These are phyloP conservation scores for Aspergillus versicolor DNA, from an alignment of 2,329 filamentous ascomycete genomes.

Conservation along the genomic window DNA sequence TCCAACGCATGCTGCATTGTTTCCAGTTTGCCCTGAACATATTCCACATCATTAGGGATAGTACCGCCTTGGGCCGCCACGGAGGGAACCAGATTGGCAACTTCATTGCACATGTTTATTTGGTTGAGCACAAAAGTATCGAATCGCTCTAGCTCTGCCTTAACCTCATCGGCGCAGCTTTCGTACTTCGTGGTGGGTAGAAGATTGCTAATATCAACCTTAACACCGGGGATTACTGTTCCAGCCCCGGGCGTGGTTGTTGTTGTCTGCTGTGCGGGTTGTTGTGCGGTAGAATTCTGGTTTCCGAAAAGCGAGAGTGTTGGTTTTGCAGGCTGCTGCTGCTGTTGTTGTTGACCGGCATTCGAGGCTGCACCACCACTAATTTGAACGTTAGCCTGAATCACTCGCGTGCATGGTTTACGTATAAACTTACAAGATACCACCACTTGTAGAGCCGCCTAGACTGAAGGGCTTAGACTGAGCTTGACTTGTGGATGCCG, in stretches of 20 bases:
- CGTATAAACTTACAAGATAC: slow-evolving; percentile 30
- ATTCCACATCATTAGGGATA: slow-evolving; percentile 65
- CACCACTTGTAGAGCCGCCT: slow-evolving; percentile 28
- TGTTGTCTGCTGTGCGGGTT: slow-evolving; percentile 34
- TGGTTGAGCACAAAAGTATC: slow-evolving; percentile 79
- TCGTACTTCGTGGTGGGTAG: slow-evolving; percentile 88
- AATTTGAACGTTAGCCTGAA: not conserved
- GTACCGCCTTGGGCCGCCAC: slow-evolving; percentile 64
- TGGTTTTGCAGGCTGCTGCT: slow-evolving; percentile 51
- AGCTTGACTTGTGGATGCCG: slow-evolving; percentile 29
- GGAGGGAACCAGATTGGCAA: slow-evolving; percentile 67
- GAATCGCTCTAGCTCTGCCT: slow-evolving; percentile 72
- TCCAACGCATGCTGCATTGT: slow-evolving; percentile 63
- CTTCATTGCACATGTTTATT: slow-evolving; percentile 69
- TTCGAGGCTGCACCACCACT: slow-evolving; percentile 26
- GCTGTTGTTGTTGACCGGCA: slow-evolving; percentile 30
- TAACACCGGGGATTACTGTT: slow-evolving; percentile 63
- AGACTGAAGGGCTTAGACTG: slow-evolving; percentile 37
- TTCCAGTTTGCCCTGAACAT: slow-evolving; percentile 61
- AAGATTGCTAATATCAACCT: slow-evolving; percentile 75
- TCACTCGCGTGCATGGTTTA: not conserved
- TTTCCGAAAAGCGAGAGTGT: slow-evolving; percentile 41
- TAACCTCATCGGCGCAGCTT: slow-evolving; percentile 79
- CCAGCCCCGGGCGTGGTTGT: slow-evolving; percentile 20
- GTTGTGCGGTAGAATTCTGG: slow-evolving; percentile 29